phyloP scores from a whole-genome alignment of 2,329 filamentous ascomycete genomes.

The Cladorrhinum sp. region DNA sequence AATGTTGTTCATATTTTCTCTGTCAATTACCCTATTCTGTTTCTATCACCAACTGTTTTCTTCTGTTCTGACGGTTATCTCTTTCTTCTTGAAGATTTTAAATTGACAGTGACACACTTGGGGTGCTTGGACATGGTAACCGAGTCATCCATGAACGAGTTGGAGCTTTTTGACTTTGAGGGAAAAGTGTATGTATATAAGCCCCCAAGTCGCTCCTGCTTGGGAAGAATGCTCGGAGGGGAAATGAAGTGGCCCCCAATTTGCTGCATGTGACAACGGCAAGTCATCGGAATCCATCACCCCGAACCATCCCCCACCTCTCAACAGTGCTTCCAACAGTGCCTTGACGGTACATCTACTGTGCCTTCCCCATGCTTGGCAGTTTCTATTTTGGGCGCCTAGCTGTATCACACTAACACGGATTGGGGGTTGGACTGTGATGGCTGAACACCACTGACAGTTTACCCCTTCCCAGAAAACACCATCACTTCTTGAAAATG shows the following conservation, averaged over 20 bases:
- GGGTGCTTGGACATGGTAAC: not conserved
- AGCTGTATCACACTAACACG: not conserved
- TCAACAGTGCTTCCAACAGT: not conserved
- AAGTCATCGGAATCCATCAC: not conserved
- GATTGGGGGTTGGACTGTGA: not conserved
- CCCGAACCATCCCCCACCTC: not conserved
- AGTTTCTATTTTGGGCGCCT: slow-evolving; percentile 18
- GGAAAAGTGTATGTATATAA: too few relatives aligned
- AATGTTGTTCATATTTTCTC: too few relatives aligned
- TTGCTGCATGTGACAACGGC: not conserved
- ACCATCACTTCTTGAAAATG: not conserved
- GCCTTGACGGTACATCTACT: not conserved
- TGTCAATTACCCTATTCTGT: too few relatives aligned
- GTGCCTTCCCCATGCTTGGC: slow-evolving; percentile 16
- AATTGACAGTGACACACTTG: not conserved
- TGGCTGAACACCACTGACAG: not conserved
- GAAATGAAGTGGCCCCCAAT: not conserved
- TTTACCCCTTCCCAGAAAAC: not conserved
- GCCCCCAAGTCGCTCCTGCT: too few relatives aligned
- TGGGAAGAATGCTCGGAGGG: not conserved
- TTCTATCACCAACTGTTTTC: too few relatives aligned
- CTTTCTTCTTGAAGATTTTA: too few relatives aligned
- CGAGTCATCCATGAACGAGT: not conserved
- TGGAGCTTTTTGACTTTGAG: not conserved
- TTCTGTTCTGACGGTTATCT: too few relatives aligned